phyloP scores from a whole-genome alignment of 805 yeast species.

The Zygosaccharomyces pseudorouxii region DNA sequence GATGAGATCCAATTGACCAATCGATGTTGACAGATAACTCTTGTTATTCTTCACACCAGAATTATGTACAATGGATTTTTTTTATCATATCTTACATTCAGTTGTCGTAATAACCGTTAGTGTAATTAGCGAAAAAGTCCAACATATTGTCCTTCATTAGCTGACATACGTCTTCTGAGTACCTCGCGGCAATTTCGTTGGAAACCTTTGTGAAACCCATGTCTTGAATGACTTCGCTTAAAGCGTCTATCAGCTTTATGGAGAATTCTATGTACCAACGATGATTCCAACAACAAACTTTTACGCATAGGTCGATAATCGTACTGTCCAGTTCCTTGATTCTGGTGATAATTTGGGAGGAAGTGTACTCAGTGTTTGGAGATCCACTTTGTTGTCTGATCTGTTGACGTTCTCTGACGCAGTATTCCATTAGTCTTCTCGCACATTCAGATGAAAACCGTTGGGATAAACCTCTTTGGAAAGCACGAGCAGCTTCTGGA shows the following conservation, averaged over 20 bases:
- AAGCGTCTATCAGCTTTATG: slow-evolving; percentile 54
- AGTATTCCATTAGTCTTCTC: slow-evolving; percentile 64
- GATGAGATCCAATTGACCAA: not conserved
- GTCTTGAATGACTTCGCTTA: slow-evolving; percentile 60
- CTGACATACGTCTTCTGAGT: slow-evolving; percentile 41
- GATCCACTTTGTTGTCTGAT: slow-evolving; percentile 20
- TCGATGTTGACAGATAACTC: no score
- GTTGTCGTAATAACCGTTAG: slow-evolving; percentile 30
- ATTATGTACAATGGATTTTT: slow-evolving; percentile 4
- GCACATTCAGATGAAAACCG: slow-evolving; percentile 81
- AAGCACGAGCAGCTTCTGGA: slow-evolving; percentile 85
- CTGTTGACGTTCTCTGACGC: slow-evolving; percentile 45
- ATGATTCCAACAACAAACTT: slow-evolving; percentile 93
- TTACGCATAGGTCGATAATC: slow-evolving; percentile 65
- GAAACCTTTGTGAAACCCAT: slow-evolving; percentile 77
- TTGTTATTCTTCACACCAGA: not conserved
- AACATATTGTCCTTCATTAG: slow-evolving; percentile 29
- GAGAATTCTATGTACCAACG: slow-evolving; percentile 95
- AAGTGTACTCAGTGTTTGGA: slow-evolving; percentile 24
- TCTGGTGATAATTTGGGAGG: slow-evolving; percentile 34
- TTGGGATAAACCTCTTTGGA: slow-evolving; percentile 60
- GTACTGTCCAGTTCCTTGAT: slow-evolving; percentile 42
- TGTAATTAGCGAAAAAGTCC: slow-evolving; percentile 25
- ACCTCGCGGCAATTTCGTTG: slow-evolving; percentile 64
- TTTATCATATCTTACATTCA: slow-evolving; percentile 5